A percentile compares a stretch with the other conserved stretches of the same genome.
These are phyloP conservation scores for Malassezia vespertilionis DNA, from an alignment of 1,284 basidiomycete genomes.

Conservation along the genomic window DNA sequence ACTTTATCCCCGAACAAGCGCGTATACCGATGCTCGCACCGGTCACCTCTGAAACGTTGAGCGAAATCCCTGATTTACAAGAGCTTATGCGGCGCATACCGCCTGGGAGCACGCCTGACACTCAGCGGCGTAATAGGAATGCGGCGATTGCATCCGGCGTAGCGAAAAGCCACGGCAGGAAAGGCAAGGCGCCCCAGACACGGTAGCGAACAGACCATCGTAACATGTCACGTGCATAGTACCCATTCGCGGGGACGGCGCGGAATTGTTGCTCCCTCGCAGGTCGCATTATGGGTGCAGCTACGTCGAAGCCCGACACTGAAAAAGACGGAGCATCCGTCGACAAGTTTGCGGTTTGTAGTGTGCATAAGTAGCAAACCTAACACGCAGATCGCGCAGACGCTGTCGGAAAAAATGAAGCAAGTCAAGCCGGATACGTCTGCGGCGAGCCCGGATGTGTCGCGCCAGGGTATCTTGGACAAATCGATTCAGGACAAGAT, in stretches of 20 bases:
- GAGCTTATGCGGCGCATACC: slow-evolving; percentile 6
- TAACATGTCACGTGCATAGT: slow-evolving; percentile 2
- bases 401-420: slow-evolving; percentile 27
- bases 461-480: slow-evolving; percentile 33
- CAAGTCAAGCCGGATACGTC: slow-evolving; percentile 20
- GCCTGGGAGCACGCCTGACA: slow-evolving; percentile 7
- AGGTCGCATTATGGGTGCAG: slow-evolving; percentile 4
- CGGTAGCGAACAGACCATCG: slow-evolving; percentile 2
- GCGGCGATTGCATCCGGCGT: not conserved
- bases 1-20: not conserved
- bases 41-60: not conserved
- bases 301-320: slow-evolving; percentile 1
- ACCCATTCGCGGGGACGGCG: not conserved
- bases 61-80: slow-evolving; percentile 9
- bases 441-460: slow-evolving; percentile 21
- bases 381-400: slow-evolving; percentile 24
- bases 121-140: not conserved
- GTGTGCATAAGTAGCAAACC: not conserved
- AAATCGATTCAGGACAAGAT: slow-evolving; percentile 36
- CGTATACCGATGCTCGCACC: not conserved
- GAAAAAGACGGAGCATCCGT: not conserved
- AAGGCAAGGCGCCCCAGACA: slow-evolving; percentile 7
- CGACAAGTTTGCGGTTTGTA: slow-evolving; percentile 14
- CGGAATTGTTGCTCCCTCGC: not conserved
- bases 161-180: slow-evolving; percentile 12